Conservation (phyloP, 352 stramenopile species). For the Stephanocyclus meneghinianus region DNA sequence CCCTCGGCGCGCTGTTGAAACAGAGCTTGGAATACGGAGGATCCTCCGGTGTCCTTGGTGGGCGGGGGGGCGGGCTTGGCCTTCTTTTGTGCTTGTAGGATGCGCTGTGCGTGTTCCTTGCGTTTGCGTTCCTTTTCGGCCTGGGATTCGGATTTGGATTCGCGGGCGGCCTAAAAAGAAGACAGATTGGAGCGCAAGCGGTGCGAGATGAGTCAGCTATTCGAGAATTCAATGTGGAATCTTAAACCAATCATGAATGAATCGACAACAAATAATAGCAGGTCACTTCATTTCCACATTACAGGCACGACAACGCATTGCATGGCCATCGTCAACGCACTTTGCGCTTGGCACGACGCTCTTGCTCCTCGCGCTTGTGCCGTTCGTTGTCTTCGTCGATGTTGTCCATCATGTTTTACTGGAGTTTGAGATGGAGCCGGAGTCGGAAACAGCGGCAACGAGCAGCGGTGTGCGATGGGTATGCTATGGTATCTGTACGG, state of each 20-base stretch:
- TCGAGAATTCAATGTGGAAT: neutral
- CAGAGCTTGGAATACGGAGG: constrained; percentile 71
- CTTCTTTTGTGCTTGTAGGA: constrained; percentile 59
- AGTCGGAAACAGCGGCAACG: no score
- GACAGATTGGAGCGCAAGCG: neutral
- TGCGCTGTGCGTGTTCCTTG: constrained; percentile 69
- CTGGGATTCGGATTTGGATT: constrained; percentile 58
- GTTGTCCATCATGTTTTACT: constrained; percentile 7
- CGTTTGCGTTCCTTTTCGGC: constrained; percentile 76
- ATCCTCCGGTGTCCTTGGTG: constrained; percentile 8
- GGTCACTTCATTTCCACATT: neutral
- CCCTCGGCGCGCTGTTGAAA: constrained; percentile 74
- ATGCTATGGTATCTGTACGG: no score
- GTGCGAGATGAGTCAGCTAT: neutral
- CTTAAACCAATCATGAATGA: no score
- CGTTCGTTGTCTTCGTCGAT: constrained; percentile 64
- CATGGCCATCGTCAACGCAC: neutral
- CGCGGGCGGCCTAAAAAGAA: constrained; percentile 42
- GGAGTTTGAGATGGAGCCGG: no score
- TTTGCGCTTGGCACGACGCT: constrained; percentile 73
- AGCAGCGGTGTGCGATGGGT: no score
- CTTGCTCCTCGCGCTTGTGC: constrained; percentile 66
- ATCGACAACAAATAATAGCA: neutral
- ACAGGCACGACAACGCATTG: neutral
- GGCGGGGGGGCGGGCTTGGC: constrained; percentile 7